Evolutionary conservation across 2,329 filamentous ascomycete species (phyloP), one percentile per base, ranked within the genome.

Genomic region (Diaporthe sp.): DNA sequence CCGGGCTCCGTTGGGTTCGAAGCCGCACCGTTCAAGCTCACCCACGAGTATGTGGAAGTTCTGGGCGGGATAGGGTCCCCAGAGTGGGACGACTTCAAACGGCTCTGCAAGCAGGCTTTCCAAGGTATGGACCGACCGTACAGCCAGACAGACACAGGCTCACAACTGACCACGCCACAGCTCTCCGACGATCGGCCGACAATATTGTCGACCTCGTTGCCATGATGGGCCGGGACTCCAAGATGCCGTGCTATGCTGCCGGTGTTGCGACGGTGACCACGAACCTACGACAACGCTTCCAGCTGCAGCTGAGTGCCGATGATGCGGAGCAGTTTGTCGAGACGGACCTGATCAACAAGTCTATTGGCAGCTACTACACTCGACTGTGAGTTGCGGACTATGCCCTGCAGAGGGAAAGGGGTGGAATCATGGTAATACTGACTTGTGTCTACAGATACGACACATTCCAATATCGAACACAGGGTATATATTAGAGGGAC

Each of bases 391-490:
- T 20, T 71, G 22, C 1, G 34, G 34, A n/a, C 17, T 13, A 9
- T 47, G 17, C 9, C 0, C 4, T 47, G 37, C 15, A 9, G 37
- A n/a, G 0, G 9, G 9, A 22, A 28, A 37, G 17, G 6, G 28
- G 44, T n/a, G 15, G 39, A 15, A 42, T 22, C 22, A 60, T 31
- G 61, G 49, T 13, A 49, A 17, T 22, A 31, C 58, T 76, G 55
- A 80, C 73, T 31, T 42, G 1, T 9, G 55, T 68, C 49, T 4
- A 57, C 70, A 95, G 93, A 85, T 95, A 95, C 81, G 94, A 95
- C 85, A 95, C 94, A 77, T 96, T 95, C 86, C 94, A 96, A 86
- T 96, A 96, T 85, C 91, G 94, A 81, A 96, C 94, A 49, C 94
- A 96, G 85, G 94, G 94, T 79, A 96, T 96, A 85, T 96, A 96